phyloP scores from a whole-genome alignment of 352 stramenopile genomes.

The Globisporangium nunn region DNA sequence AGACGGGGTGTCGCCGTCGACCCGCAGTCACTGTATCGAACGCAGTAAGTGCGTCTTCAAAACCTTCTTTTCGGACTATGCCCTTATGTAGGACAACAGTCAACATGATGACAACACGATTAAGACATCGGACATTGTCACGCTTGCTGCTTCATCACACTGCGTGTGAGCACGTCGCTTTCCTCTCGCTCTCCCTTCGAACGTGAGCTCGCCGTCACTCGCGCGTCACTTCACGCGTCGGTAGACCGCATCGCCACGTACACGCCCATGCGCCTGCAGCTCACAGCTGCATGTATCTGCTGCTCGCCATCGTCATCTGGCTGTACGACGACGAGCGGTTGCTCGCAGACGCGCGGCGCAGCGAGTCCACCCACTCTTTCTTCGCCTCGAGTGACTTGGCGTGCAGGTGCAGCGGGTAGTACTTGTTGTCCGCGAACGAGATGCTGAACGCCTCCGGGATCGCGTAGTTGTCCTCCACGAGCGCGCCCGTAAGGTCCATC shows the following conservation, averaged over 20 bases:
- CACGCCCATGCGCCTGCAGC: background rate
- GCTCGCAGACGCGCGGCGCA: conserved; percentile 46
- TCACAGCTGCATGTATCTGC: conserved; percentile 33
- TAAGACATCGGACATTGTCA: no score
- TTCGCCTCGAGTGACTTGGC: conserved; percentile 75
- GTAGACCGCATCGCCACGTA: background rate
- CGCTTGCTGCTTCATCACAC: background rate
- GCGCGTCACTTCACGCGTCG: background rate
- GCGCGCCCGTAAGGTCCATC: conserved; percentile 71
- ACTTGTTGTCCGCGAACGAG: conserved; percentile 72
- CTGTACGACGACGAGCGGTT: conserved; percentile 15
- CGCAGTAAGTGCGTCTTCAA: conserved; percentile 8
- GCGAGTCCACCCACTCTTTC: conserved; percentile 71
- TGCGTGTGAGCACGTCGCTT: background rate
- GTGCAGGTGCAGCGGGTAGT: conserved; percentile 76
- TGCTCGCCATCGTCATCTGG: conserved; percentile 10
- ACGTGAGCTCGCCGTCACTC: background rate
- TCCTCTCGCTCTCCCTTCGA: background rate
- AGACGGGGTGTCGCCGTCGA: background rate
- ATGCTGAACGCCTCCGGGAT: conserved; percentile 78
- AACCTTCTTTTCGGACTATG: background rate
- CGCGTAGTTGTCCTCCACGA: conserved; percentile 71
- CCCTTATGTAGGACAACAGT: background rate
- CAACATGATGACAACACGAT: background rate
- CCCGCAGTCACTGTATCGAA: background rate